These are phyloP conservation scores for Penicillium sp. DNA, from an alignment of 2,329 filamentous ascomycete genomes.

Conservation along the genomic window DNA sequence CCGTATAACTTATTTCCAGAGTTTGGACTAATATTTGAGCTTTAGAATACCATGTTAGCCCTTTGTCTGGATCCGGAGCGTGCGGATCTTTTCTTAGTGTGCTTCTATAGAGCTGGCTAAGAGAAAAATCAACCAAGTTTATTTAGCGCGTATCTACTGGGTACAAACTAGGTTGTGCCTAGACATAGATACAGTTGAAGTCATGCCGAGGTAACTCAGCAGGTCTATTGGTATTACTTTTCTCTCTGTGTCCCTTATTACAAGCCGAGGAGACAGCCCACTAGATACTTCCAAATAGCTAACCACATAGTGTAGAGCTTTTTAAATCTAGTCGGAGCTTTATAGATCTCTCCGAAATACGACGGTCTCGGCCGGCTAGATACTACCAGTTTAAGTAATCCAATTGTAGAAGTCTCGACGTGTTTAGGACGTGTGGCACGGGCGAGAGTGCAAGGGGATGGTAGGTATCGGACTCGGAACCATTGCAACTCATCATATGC, in stretches of 20 bases:
- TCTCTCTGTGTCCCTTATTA: background rate
- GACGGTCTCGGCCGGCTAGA: background rate
- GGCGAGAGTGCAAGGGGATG: background rate
- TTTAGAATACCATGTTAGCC: too few species aligned
- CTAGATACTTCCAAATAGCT: background rate
- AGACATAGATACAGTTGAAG: background rate
- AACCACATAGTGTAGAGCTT: background rate
- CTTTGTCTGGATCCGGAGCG: too few species aligned
- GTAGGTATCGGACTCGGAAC: background rate
- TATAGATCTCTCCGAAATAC: background rate
- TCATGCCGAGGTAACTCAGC: background rate
- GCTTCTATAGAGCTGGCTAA: too few species aligned
- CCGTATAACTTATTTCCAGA: too few species aligned
- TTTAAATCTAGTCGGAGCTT: background rate
- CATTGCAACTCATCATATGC: background rate
- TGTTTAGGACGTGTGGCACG: too few species aligned
- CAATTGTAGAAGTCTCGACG: too few species aligned
- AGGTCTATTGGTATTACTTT: background rate
- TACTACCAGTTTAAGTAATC: too few species aligned
- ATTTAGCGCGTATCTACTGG: too few species aligned
- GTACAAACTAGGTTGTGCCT: too few species aligned
- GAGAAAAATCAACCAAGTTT: too few species aligned
- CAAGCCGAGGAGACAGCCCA: background rate
- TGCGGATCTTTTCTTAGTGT: too few species aligned
- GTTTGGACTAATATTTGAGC: too few species aligned